Evolutionary conservation across 2,329 filamentous ascomycete genomes (phyloP), one percentile per base, ranked within the genome.

Genomic region (Esteya vermicola): DNA sequence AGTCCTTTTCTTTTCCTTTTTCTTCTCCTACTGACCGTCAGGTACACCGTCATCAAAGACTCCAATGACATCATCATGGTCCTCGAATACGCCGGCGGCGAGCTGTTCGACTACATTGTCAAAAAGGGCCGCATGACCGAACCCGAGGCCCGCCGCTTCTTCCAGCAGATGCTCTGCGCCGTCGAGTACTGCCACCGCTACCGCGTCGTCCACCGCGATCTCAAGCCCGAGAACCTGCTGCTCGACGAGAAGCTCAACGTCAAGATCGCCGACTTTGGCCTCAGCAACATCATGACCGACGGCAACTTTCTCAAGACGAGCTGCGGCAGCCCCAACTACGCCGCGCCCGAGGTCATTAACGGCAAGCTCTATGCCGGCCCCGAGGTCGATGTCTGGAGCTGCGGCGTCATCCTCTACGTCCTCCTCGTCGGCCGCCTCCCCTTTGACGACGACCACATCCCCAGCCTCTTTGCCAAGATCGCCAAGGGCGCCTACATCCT

Each of bases 231-330:
- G 67, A 98, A 98, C 56, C 65, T 98, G 36, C 73, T 98, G 33
- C 77, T 98, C 38, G 91, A 98, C 61, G 85, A 93, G 48, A 81
- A 93, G 44, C 80, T 94, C 55, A 95, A 98, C 53, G 89, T 98
- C 62, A 98, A 98, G 67, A 98, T 98, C 63, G 91, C 91, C 52
- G 91, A 98, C 62, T 98, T 98, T 51, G 91, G 91, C 43, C 69
- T 98, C 42, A 96, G 89, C 66, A 98, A 98, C 57, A 98, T 98
- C 63, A 98, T 98, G 91, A 96, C 91, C 0, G 91, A 98, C 57
- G 91, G 91, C 21, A 98, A 98, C 58, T 98, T 98, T 57, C 74
- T 98, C 53, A 96, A 95, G 65, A 98, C 91, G 1, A 96, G 88
- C 57, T 98, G 91, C 54, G 91, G 91, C 39, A 96, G 89, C 55